Conservation (phyloP, 768 basidiomycete genomes). For the Boletellus emodensis region DNA sequence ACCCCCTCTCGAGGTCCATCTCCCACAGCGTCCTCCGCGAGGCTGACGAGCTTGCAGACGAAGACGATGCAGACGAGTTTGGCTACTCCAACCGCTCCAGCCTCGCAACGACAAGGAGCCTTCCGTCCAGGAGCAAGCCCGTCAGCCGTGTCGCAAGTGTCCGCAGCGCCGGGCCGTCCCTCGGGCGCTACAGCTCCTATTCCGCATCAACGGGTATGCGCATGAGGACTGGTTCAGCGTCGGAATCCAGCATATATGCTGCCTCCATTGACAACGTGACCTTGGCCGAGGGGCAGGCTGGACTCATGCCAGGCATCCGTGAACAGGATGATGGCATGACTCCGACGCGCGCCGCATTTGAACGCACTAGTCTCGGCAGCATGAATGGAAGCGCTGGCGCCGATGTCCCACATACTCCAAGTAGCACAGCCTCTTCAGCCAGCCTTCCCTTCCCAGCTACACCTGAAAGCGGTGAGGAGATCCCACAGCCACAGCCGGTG, state of each 20-base stretch:
- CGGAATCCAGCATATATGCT: conserved; percentile 18
- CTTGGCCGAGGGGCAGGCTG: conserved; percentile 1
- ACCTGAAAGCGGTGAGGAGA: conserved; percentile 22
- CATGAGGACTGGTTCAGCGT: conserved; percentile 13
- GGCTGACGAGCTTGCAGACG: conserved; percentile 19
- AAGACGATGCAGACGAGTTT: conserved; percentile 20
- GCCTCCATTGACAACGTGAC: conserved; percentile 6
- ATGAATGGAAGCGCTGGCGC: conserved; percentile 12
- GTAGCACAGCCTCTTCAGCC: conserved; percentile 29
- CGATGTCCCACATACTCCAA: conserved; percentile 26
- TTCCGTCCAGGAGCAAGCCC: conserved; percentile 22
- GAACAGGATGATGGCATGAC: conserved; percentile 29
- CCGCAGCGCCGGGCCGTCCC: conserved; percentile 21
- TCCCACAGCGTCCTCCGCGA: conserved; percentile 31
- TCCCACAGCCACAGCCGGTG: neutral
- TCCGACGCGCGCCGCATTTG: conserved; percentile 28
- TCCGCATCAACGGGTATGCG: conserved; percentile 9
- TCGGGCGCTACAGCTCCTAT: conserved; percentile 23
- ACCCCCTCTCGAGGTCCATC: conserved; percentile 25
- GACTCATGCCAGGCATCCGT: conserved; percentile 28
- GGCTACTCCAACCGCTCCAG: conserved; percentile 15
- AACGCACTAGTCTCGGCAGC: conserved; percentile 25
- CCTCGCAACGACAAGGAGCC: conserved; percentile 15
- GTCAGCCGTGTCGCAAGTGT: conserved; percentile 19
- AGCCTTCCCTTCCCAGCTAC: conserved; percentile 31